Conservation (phyloP, 768 basidiomycete genomes). For the Suillus subluteus region DNA sequence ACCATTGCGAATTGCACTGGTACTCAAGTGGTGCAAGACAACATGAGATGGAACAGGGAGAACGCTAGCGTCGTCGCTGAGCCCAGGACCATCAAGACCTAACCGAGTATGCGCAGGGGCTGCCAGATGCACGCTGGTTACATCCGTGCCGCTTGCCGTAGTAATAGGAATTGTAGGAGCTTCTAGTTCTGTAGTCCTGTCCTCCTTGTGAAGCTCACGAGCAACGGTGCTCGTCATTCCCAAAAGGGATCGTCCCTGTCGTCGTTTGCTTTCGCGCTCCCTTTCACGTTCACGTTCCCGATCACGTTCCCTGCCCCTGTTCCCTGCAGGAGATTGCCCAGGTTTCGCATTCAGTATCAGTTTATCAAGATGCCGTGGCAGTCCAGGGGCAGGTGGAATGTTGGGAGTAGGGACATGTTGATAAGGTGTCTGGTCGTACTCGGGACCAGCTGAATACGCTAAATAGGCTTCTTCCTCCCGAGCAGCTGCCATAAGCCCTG, state of each 20-base stretch:
- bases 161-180: slow-evolving; percentile 37
- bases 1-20: slow-evolving; percentile 93
- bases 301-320: slow-evolving; percentile 36
- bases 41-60: slow-evolving; percentile 93
- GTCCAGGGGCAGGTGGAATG: slow-evolving; percentile 84
- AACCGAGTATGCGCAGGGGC: slow-evolving; percentile 32
- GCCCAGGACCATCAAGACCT: slow-evolving; percentile 41
- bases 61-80: slow-evolving; percentile 88
- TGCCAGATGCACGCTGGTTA: slow-evolving; percentile 34
- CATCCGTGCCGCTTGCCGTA: slow-evolving; percentile 43
- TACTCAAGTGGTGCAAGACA: slow-evolving; percentile 92
- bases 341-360: slow-evolving; percentile 77
- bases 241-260: slow-evolving; percentile 36
- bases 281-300: slow-evolving; percentile 31
- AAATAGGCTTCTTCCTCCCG: slow-evolving; percentile 83
- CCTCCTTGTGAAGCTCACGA: slow-evolving; percentile 30
- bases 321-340: slow-evolving; percentile 37
- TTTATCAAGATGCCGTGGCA: slow-evolving; percentile 92
- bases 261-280: slow-evolving; percentile 35
- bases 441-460: slow-evolving; percentile 35
- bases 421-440: slow-evolving; percentile 43
- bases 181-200: slow-evolving; percentile 26
- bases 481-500: slow-evolving; percentile 77
- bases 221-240: slow-evolving; percentile 40
- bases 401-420: slow-evolving; percentile 63